Percentiles rank a stretch among this genome's conserved stretches.
Conservation (phyloP, 345 rosid species). For the Dovyalis caffra region DNA sequence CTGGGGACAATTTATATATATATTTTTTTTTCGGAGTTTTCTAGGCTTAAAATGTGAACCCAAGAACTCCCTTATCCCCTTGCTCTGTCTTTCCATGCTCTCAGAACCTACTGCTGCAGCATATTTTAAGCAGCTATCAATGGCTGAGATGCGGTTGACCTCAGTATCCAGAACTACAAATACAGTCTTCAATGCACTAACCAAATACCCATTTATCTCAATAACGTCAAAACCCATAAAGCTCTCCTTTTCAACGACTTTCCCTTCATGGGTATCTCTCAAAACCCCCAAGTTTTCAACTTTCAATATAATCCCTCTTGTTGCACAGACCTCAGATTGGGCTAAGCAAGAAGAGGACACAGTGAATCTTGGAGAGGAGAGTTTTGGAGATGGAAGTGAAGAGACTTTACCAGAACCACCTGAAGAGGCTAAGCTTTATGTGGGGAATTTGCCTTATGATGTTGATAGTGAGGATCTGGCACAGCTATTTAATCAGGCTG, state of each 20-base stretch:
- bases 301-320: conserved; percentile 31
- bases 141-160: conserved; percentile 9
- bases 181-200: neutral
- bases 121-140: conserved; percentile 4
- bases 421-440: conserved; percentile 82
- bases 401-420: conserved; percentile 39
- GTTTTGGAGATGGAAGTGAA: conserved; percentile 4
- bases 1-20: neutral
- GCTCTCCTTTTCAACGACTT: neutral
- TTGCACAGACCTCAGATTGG: conserved; percentile 52
- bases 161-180: neutral
- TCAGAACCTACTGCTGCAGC: conserved; percentile 14
- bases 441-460: conserved; percentile 78
- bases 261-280: conserved; percentile 1
- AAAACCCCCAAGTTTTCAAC: neutral
- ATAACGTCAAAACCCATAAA: neutral
- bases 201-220: conserved; percentile 2
- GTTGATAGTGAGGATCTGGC: conserved; percentile 78
- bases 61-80: neutral
- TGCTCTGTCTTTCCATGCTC: neutral
- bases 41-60: neutral
- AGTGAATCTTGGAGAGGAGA: conserved; percentile 30
- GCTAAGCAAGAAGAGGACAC: conserved; percentile 24
- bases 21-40: neutral
- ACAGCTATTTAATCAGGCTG: conserved; percentile 79